Evolutionary conservation across 768 basidiomycete genomes (phyloP).

Genomic region (Serendipita sp.): DNA sequence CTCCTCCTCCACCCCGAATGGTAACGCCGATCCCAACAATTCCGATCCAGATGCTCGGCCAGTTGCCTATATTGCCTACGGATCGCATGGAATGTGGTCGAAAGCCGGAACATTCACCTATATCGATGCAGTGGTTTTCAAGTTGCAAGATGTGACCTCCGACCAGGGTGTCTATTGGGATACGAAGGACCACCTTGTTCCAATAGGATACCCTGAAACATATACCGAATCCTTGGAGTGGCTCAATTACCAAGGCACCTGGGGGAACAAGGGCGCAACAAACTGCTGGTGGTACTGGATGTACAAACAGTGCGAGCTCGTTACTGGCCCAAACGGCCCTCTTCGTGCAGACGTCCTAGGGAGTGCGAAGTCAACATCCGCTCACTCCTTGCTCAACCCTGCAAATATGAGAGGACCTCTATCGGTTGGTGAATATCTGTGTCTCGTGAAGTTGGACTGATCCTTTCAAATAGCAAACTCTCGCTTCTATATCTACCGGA

Average conservation of each 20-base stretch:
- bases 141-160: slow-evolving; percentile 6
- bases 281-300: slow-evolving; percentile 9
- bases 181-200: slow-evolving; percentile 2
- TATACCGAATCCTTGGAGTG: slow-evolving; percentile 1
- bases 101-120: slow-evolving; percentile 8
- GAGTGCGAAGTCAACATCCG: not conserved
- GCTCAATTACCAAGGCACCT: slow-evolving; percentile 8
- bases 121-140: slow-evolving; percentile 10
- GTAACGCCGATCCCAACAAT: not conserved
- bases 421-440: not conserved
- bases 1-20: not conserved
- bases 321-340: not conserved
- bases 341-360: slow-evolving; percentile 7
- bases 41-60: slow-evolving; percentile 1
- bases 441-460: not conserved
- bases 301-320: slow-evolving; percentile 6
- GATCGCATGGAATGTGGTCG: slow-evolving; percentile 9
- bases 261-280: slow-evolving; percentile 8
- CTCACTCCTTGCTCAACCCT: not conserved
- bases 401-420: not conserved
- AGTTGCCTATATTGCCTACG: slow-evolving; percentile 6
- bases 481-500: not conserved
- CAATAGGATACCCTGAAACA: slow-evolving; percentile 6
- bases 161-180: slow-evolving; percentile 8
- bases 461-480: not conserved